These are phyloP conservation scores for Aspergillus novofumigatus DNA, from an alignment of 2,329 filamentous ascomycete species.

Conservation along the genomic window DNA sequence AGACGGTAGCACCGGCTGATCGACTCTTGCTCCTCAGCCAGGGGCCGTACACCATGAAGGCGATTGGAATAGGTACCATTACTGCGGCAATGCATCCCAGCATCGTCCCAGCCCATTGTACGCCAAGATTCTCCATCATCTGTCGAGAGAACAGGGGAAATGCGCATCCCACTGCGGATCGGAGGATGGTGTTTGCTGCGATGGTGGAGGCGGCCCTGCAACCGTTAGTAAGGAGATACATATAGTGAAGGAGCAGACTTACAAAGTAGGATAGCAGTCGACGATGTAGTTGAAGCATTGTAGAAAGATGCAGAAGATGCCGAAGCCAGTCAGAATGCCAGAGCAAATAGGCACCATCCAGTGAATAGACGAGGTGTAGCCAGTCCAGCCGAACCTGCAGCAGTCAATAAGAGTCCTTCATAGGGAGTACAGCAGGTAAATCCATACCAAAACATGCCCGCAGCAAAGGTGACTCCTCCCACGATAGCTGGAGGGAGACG, in stretches of 20 bases:
- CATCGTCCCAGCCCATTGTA: constrained; percentile 38
- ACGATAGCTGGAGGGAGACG: constrained; percentile 30
- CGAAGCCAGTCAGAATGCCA: constrained; percentile 29
- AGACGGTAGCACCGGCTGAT: neutral
- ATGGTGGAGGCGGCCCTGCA: constrained; percentile 37
- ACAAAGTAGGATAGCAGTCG: constrained; percentile 40
- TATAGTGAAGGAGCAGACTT: constrained; percentile 11
- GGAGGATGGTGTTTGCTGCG: constrained; percentile 39
- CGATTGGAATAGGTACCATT: constrained; percentile 35
- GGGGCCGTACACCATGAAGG: constrained; percentile 28
- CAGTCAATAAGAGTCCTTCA: neutral
- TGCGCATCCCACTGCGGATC: constrained; percentile 33
- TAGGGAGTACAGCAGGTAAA: no score
- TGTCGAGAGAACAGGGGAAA: constrained; percentile 39
- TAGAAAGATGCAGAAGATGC: constrained; percentile 31
- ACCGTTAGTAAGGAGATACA: neutral
- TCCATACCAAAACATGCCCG: constrained; percentile 36
- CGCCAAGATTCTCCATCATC: constrained; percentile 35
- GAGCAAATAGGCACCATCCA: constrained; percentile 32
- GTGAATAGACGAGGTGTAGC: constrained; percentile 28
- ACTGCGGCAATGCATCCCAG: constrained; percentile 33
- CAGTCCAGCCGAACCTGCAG: constrained; percentile 32
- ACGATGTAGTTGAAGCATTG: constrained; percentile 38
- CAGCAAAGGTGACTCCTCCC: constrained; percentile 30
- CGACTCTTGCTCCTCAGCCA: constrained; percentile 14